Evolutionary conservation across 1,139 yeast genomes (phyloP).

Genomic region (Arxiozyma heterogenica): DNA sequence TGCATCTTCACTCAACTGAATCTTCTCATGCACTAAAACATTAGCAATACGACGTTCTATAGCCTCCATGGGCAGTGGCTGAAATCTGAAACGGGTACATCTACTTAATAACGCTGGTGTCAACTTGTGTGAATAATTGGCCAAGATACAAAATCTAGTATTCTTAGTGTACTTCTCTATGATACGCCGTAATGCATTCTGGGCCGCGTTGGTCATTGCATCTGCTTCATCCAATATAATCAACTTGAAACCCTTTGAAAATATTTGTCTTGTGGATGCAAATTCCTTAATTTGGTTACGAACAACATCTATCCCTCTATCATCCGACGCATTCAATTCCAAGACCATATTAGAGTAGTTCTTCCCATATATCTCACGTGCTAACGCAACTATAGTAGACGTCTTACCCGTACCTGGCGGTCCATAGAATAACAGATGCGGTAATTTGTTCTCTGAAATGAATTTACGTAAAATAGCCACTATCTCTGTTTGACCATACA

Average conservation of each 20-base stretch:
- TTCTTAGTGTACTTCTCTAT: slow-evolving; percentile 93
- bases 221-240: slow-evolving; percentile 96
- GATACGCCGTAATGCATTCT: slow-evolving; percentile 82
- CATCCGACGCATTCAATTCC: slow-evolving; percentile 93
- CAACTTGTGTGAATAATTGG: slow-evolving; percentile 90
- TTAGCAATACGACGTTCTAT: slow-evolving; percentile 55
- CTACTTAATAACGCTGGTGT: slow-evolving; percentile 92
- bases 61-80: slow-evolving; percentile 65
- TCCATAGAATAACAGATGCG: slow-evolving; percentile 87
- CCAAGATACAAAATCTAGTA: slow-evolving; percentile 91
- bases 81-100: slow-evolving; percentile 89
- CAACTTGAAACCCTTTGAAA: slow-evolving; percentile 69
- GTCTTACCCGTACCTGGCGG: slow-evolving; percentile 99
- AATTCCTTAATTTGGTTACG: slow-evolving; percentile 87
- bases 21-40: slow-evolving; percentile 60
- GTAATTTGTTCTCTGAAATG: slow-evolving; percentile 73
- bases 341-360: slow-evolving; percentile 81
- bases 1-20: slow-evolving; percentile 53
- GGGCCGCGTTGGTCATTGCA: slow-evolving; percentile 97
- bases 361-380: slow-evolving; percentile 82
- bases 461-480: slow-evolving; percentile 76
- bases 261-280: slow-evolving; percentile 91
- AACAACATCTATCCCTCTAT: slow-evolving; percentile 92
- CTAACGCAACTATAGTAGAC: slow-evolving; percentile 83
- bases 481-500: slow-evolving; percentile 83